Evolutionary conservation across 352 stramenopile species (phyloP).

Genomic region (Phytophthora pini): DNA sequence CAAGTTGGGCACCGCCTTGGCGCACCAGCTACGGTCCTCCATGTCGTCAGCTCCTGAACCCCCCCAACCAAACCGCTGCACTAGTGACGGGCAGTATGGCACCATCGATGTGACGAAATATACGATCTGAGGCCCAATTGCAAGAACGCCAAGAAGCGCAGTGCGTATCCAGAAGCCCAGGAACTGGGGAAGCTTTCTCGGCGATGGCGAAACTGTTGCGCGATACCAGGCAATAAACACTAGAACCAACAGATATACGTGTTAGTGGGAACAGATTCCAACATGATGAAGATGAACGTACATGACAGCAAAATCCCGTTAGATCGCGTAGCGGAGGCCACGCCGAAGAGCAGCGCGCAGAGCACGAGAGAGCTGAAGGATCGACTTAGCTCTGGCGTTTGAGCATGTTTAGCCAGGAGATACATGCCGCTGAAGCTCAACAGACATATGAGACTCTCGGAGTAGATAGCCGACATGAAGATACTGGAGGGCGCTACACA

Average conservation of each 20-base stretch:
- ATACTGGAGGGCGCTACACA: slow-evolving; percentile 77
- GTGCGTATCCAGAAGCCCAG: slow-evolving; percentile 66
- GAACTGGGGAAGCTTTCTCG: slow-evolving; percentile 39
- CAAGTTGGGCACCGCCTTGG: slow-evolving; percentile 66
- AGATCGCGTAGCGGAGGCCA: slow-evolving; percentile 71
- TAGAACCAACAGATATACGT: slow-evolving; percentile 21
- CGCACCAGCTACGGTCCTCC: slow-evolving; percentile 76
- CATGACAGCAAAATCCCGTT: slow-evolving; percentile 81
- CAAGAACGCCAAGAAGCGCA: slow-evolving; percentile 61
- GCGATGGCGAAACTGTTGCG: slow-evolving; percentile 59
- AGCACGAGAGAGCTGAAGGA: slow-evolving; percentile 41
- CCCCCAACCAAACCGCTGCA: slow-evolving; percentile 19
- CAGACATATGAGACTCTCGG: slow-evolving; percentile 84
- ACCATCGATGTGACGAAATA: slow-evolving; percentile 75
- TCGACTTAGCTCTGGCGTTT: slow-evolving; percentile 20
- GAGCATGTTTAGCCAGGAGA: slow-evolving; percentile 49
- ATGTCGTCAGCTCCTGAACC: slow-evolving; percentile 4
- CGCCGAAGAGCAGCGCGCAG: slow-evolving; percentile 64
- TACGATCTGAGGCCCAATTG: slow-evolving; percentile 63
- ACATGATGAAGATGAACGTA: slow-evolving; percentile 43
- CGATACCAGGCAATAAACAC: slow-evolving; percentile 83
- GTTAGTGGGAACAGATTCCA: slow-evolving; percentile 16
- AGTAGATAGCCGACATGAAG: slow-evolving; percentile 87
- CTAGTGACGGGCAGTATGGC: slow-evolving; percentile 69
- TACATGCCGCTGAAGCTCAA: slow-evolving; percentile 84